Evolutionary conservation across 306 rosid genomes (phyloP).

Genomic region (Pyrus pyrifolia): DNA sequence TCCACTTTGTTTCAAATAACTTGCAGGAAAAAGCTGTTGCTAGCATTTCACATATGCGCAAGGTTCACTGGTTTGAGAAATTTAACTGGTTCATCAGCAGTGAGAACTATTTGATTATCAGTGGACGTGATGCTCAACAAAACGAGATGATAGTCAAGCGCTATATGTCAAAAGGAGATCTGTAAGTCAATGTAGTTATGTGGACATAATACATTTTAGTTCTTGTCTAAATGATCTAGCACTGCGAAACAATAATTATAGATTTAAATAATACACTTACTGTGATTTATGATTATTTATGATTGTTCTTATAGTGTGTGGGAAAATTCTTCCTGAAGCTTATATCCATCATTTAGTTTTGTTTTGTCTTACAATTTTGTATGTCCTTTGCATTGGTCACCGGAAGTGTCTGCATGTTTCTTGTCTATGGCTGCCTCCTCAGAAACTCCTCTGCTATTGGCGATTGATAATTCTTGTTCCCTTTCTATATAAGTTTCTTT

Average conservation of each 20-base stretch:
- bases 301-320: neutral
- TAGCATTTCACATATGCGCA: constrained; percentile 90
- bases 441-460: neutral
- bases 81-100: constrained; percentile 97
- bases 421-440: neutral
- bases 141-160: constrained; percentile 99
- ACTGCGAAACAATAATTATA: neutral
- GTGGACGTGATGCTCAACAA: constrained; percentile 99
- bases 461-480: neutral
- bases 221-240: neutral
- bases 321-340: neutral
- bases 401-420: neutral
- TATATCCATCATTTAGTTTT: neutral
- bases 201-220: neutral
- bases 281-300: neutral
- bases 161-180: constrained; percentile 95
- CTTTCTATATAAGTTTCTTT: neutral
- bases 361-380: neutral
- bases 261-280: neutral
- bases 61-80: constrained; percentile 99
- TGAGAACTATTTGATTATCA: constrained; percentile 94
- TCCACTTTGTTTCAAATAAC: constrained; percentile 9
- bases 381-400: neutral
- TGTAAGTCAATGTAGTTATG: constrained; percentile 58
- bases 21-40: constrained; percentile 91